These are phyloP conservation scores for Carnegiea gigantea DNA, from an alignment of 179 eudicot genomes.

Conservation along the genomic window DNA sequence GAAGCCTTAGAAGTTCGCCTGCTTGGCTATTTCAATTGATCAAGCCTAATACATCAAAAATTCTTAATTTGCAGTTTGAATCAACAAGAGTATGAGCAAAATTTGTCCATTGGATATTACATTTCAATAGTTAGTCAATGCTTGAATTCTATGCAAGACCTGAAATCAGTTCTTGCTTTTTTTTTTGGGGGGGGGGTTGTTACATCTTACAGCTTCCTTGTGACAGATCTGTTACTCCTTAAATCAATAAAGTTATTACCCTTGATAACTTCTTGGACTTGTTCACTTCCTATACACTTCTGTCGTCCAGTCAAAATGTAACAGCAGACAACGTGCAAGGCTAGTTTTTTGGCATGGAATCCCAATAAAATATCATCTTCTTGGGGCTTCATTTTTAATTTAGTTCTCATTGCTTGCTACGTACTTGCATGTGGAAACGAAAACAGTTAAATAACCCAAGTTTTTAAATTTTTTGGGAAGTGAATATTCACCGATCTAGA, in stretches of 20 bases:
- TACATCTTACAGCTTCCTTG: too few species aligned
- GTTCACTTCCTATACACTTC: background rate
- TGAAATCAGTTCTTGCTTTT: background rate
- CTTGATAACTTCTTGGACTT: background rate
- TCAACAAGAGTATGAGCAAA: background rate
- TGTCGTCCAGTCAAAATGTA: background rate
- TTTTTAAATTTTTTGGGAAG: background rate
- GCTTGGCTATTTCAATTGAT: background rate
- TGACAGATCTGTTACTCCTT: too few species aligned
- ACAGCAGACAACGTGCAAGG: background rate
- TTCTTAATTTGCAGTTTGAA: background rate
- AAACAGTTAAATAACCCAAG: background rate
- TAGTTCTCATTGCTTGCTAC: background rate
- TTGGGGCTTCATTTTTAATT: background rate
- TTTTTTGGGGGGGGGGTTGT: too few species aligned
- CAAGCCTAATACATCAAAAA: background rate
- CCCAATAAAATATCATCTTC: background rate
- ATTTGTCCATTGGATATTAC: background rate
- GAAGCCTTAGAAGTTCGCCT: background rate
- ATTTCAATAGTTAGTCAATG: too few species aligned
- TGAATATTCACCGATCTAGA: background rate
- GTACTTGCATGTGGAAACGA: background rate
- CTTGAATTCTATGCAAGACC: background rate
- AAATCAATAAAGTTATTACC: too few species aligned
- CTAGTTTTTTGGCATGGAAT: background rate